Conservation (phyloP, 257 asterid species). For the Anisodus acutangulus region DNA sequence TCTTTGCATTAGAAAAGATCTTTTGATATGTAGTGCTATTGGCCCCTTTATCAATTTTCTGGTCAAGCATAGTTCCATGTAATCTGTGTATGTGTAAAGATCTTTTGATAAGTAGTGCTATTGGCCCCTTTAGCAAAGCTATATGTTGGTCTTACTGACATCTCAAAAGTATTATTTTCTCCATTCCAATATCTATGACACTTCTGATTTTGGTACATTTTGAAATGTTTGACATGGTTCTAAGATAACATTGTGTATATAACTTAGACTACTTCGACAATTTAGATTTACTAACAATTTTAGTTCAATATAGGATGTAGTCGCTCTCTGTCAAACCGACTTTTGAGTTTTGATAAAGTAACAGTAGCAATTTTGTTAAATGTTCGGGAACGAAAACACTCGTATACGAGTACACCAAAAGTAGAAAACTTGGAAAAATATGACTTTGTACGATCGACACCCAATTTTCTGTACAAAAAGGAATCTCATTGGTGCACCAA, state of each 20-base stretch:
- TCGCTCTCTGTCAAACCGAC: neutral
- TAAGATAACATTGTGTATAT: neutral
- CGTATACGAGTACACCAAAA: neutral
- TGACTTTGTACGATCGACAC: neutral
- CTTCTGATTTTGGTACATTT: neutral
- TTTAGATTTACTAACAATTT: neutral
- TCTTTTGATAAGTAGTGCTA: no score
- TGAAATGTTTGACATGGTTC: neutral
- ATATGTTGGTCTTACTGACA: neutral
- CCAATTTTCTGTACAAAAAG: neutral
- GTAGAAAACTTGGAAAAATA: neutral
- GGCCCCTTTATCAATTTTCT: neutral
- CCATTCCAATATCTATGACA: neutral
- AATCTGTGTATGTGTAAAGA: no score
- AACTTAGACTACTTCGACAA: neutral
- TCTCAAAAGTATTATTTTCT: conserved; percentile 6
- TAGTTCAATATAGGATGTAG: neutral
- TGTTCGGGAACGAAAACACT: neutral
- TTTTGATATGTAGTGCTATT: no score
- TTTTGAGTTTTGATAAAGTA: neutral
- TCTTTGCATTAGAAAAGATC: neutral
- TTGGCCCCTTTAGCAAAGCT: neutral
- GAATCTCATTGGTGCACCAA: conserved; percentile 15
- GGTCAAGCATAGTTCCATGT: no score
- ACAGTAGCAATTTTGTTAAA: neutral